Evolutionary conservation across 768 basidiomycete species (phyloP).

Genomic region (Hericium coralloides): DNA sequence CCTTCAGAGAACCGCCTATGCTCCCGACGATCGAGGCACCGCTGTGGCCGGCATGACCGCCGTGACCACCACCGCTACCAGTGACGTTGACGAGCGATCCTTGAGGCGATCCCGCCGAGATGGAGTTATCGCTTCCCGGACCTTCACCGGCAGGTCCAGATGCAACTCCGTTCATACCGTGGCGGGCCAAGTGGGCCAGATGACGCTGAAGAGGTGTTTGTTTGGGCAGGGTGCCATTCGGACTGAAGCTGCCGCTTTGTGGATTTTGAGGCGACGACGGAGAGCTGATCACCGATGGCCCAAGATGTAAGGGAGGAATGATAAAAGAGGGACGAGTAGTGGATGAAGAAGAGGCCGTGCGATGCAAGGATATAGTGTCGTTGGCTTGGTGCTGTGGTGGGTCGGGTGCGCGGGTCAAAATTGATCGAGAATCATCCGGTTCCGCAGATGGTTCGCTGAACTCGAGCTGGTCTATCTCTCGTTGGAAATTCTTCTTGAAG

Average conservation of each 20-base stretch:
- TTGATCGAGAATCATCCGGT: constrained; percentile 3
- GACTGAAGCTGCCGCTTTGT: constrained; percentile 2
- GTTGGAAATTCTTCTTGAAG: constrained; percentile 77
- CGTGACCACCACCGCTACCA: constrained; percentile 26
- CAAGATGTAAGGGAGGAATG: constrained; percentile 46
- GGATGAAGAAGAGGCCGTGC: constrained; percentile 20
- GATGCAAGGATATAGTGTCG: constrained; percentile 35
- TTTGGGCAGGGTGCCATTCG: constrained; percentile 22
- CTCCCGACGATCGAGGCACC: constrained; percentile 57
- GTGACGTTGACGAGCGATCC: constrained; percentile 72
- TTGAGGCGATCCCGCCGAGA: constrained; percentile 60
- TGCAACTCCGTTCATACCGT: constrained; percentile 76
- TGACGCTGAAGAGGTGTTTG: constrained; percentile 75
- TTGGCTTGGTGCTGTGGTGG: not conserved
- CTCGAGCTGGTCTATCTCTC: constrained; percentile 67
- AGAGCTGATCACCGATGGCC: constrained; percentile 30
- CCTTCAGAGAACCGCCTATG: constrained; percentile 58
- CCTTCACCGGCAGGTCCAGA: constrained; percentile 53
- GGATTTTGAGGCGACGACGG: constrained; percentile 27
- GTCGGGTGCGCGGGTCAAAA: constrained; percentile 4
- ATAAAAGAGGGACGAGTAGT: constrained; percentile 23
- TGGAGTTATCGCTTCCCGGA: constrained; percentile 39
- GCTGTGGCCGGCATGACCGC: constrained; percentile 21
- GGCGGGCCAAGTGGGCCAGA: constrained; percentile 71
- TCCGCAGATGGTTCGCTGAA: constrained; percentile 32